Evolutionary conservation across 1,284 basidiomycete species (phyloP), one percentile per base, ranked within the genome.

Genomic region (Cerioporus squamosus): DNA sequence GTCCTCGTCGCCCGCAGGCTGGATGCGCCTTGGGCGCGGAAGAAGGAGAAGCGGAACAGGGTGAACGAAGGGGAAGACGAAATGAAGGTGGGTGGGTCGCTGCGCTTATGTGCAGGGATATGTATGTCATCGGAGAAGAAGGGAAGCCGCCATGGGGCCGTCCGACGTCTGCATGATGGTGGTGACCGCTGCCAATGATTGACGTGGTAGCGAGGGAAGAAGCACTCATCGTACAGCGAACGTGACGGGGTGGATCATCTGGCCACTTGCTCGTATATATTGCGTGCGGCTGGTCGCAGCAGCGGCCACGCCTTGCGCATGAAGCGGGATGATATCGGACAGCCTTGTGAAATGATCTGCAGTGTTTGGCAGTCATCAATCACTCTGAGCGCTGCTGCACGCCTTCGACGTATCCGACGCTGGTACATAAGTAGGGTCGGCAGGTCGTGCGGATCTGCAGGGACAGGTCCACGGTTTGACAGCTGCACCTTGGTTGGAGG

Each of bases 1-100:
- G 45, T 44, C 59, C 59, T 52, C 59, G 65, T 59, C 64, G 65
- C 58, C 69, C 65, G 51, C 49, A 48, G 51, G 61, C 57, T 45
- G 57, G 55, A 38, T 52, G 67, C 57, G 68, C 65, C 68, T 67
- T 70, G 51, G 52, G 60, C 59, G 53, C 61, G 55, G 53, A 49
- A 49, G 46, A 49, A 54, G 47, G 50, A 55, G 26, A 51, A 40
- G 58, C 55, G 53, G 55, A 57, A 60, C 17, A 49, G 43, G 61
- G 51, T 51, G 59, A 59, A 52, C 44, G 56, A 55, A 59, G 24
- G 39, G 50, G 59, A 48, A 53, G 56, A 29, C 39, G 57, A 33
- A 59, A 59, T 31, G 62, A 59, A 54, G 57, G 62, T 59, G 51
- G 40, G 51, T 33, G n/a, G 54, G 55, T 36, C 38, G 51, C 31